Base-by-base conservation (phyloP, 2,329 filamentous ascomycete species). In the Cercospora brassicicola region DNA sequence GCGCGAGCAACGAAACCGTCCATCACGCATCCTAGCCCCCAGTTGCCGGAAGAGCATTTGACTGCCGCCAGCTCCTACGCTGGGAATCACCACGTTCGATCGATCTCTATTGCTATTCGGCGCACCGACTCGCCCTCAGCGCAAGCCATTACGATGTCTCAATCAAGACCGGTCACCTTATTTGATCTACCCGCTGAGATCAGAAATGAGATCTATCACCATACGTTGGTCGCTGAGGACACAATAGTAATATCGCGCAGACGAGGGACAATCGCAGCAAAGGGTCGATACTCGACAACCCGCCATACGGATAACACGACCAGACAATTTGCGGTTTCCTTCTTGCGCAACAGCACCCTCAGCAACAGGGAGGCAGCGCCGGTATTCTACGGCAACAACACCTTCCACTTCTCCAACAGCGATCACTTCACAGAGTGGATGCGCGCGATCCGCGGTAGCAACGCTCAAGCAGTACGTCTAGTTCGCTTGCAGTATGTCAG, bases 391-490 rank as follows among this genome's bases (percentile, higher is more conserved):
- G 61, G 61, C 23, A 39, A 63, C 30, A 23, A 36, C 30, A 18
- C 13, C 15, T 63, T 33, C 11, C 61, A 26, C 28, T 30, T 63
- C 45, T 10, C 28, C 30, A 55, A 23, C n/a, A 9, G n/a, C 45
- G 48, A 62, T 42, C 45, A 55, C 10, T 63, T 63, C 30, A 15
- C 28, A 9, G 45, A 63, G 3, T 63, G 61, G 61, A 23, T 36
- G 5, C 26, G 51, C n/a, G 30, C 6, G 23, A 63, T 63, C n/a
- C 36, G 13, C 36, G 39, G 59, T 13, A 33, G 33, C 15, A 62
- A 59, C 9, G 9, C 15, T 36, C n/a, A 13, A 7, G 18, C 28
- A 31, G 55, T 59, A 10, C 28, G 28, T 15, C 11, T 18, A 9
- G 15, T 59, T 10, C 28, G 55, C 28, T 15, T 59, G n/a, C 55